A percentile compares a stretch with the other conserved stretches of the same genome.
These are phyloP conservation scores for Biscogniauxia mediterranea DNA, from an alignment of 2,329 filamentous ascomycete species.

Conservation along the genomic window DNA sequence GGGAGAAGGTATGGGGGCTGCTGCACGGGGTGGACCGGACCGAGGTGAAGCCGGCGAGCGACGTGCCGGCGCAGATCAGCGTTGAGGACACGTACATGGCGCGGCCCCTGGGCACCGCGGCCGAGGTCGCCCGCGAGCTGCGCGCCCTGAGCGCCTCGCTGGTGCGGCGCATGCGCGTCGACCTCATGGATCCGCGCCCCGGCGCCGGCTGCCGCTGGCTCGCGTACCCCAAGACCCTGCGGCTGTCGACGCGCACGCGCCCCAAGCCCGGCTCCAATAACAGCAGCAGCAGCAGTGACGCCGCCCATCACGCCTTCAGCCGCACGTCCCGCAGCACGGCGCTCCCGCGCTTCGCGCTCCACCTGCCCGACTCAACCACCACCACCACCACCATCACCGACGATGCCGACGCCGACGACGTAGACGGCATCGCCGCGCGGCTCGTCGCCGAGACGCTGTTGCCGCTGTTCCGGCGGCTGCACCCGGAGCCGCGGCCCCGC, in stretches of 20 bases:
- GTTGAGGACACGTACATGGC: constrained; percentile 87
- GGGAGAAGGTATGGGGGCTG: constrained; percentile 70
- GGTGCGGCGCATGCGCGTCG: constrained; percentile 73
- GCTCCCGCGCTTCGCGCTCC: constrained; percentile 73
- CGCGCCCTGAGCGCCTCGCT: constrained; percentile 67
- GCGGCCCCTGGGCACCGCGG: constrained; percentile 61
- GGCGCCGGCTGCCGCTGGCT: constrained; percentile 56
- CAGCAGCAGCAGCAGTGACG: neutral
- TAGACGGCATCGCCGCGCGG: constrained; percentile 62
- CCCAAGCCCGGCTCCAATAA: constrained; percentile 32
- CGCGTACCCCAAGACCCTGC: constrained; percentile 76
- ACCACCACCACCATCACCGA: no score
- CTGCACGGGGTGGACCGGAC: constrained; percentile 77
- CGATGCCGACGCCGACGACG: constrained; percentile 37
- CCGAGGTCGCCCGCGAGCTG: constrained; percentile 67
- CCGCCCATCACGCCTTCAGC: constrained; percentile 51
- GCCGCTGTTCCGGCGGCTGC: constrained; percentile 71
- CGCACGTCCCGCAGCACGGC: constrained; percentile 74
- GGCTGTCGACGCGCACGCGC: constrained; percentile 71
- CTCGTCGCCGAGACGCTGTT: constrained; percentile 68
- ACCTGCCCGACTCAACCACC: no score
- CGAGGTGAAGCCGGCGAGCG: constrained; percentile 69
- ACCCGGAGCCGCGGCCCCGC: constrained; percentile 57
- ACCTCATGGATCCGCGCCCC: constrained; percentile 55
- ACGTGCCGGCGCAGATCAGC: constrained; percentile 82